Conservation (phyloP, 225 moss, liverwort and hornwort genomes). For the Straminergon stramineum region DNA sequence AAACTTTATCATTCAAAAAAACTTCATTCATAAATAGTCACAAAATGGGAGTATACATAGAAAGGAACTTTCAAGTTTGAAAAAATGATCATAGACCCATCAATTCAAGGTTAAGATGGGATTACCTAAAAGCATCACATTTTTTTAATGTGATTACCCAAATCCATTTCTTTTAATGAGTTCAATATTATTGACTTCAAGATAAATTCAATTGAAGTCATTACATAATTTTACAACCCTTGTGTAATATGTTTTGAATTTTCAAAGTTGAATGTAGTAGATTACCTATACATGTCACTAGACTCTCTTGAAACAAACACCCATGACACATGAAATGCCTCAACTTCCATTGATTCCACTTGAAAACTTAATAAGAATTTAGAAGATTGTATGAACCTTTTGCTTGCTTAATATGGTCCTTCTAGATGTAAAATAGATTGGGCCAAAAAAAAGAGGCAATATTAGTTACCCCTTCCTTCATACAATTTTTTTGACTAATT, state of each 20-base stretch:
- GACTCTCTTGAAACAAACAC: accelerated
- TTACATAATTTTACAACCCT: not conserved
- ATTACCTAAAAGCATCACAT: not conserved
- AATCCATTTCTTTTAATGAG: not conserved
- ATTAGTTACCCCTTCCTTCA: not conserved
- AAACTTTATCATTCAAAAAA: not conserved
- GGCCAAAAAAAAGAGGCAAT: not conserved
- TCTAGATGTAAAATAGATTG: not conserved
- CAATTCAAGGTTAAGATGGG: not conserved
- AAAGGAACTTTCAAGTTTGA: accelerated
- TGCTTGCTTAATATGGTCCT: not conserved
- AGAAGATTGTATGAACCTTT: accelerated
- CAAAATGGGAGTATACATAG: not conserved
- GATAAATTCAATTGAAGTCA: accelerated
- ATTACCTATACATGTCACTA: not conserved
- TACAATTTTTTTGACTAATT: not conserved
- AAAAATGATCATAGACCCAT: not conserved
- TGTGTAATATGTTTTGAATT: not conserved
- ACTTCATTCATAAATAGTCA: not conserved
- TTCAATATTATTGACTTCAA: not conserved
- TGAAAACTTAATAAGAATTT: not conserved
- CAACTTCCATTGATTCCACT: not conserved
- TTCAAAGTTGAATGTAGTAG: not conserved
- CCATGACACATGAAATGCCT: not conserved
- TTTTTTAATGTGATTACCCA: not conserved